These are phyloP conservation scores for Actinomortierella ambigua DNA, from an alignment of 371 early-diverging fungal genomes.

Conservation along the genomic window DNA sequence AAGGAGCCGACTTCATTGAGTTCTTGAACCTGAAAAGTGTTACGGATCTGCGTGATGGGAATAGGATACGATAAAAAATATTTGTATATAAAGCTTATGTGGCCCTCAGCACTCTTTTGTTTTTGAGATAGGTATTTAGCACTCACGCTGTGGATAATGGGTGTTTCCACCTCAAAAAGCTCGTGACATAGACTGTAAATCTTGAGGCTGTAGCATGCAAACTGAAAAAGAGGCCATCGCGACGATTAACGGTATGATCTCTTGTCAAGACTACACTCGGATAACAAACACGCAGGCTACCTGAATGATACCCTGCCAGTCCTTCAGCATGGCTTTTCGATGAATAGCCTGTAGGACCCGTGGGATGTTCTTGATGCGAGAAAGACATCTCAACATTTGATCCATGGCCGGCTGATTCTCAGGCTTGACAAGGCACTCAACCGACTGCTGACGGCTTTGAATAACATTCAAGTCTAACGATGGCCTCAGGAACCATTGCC, in stretches of 20 bases:
- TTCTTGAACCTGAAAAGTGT: constrained; percentile 35
- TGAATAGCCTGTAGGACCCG: constrained; percentile 55
- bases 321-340: constrained; percentile 54
- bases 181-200: constrained; percentile 48
- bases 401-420: constrained; percentile 43
- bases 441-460: constrained; percentile 56
- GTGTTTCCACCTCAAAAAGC: constrained; percentile 20
- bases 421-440: constrained; percentile 54
- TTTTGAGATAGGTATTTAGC: too few species aligned
- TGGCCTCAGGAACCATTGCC: constrained; percentile 72
- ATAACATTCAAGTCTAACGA: constrained; percentile 52
- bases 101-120: too few species aligned
- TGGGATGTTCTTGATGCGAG: constrained; percentile 68
- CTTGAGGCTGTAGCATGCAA: constrained; percentile 63
- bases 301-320: constrained; percentile 77
- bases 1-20: constrained; percentile 58
- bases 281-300: constrained; percentile 35
- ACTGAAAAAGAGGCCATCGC: constrained; percentile 48
- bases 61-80: too few species aligned
- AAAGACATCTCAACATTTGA: constrained; percentile 50
- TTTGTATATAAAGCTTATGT: too few species aligned
- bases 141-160: constrained; percentile 51
- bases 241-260: background rate
- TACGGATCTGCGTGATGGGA: constrained; percentile 51
- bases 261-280: background rate